Base-by-base conservation (phyloP, 2,329 filamentous ascomycete species). In the Penicillium sp. region DNA sequence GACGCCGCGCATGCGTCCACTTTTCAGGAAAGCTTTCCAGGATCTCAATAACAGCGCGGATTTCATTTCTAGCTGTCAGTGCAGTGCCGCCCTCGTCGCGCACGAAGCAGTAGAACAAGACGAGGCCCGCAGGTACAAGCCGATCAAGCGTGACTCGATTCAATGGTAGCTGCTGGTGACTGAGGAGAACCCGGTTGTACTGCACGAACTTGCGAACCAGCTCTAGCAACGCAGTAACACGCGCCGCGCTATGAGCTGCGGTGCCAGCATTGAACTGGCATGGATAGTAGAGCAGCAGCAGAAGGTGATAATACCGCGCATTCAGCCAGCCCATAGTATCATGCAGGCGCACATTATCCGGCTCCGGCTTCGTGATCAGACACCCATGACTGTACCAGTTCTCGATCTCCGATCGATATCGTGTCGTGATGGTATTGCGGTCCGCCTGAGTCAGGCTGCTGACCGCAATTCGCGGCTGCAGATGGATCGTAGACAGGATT, bases 261-360 rank as follows among this genome's bases (percentile, higher is more conserved):
- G 35, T 35, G 17, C 49, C 26, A 7, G 49, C 23, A n/a, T 51
- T 51, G 5, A 51, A 51, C 49, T 51, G 49, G 49, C 49, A 51
- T 13, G 58, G 58, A 11, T 60, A 60, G 11, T 60, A 49, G 5
- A 60, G 52, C 26, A 60, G 8, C 29, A 60, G 45, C 41, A 60
- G 29, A 2, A 60, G 44, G 26, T 60, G 58, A 30, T 60, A 60
- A 17, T 60, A 60, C n/a, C 58, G 51, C 29, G 58, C 58, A 48
- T 60, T 60, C 17, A 60, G 30, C 58, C 58, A 60, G 3, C 50
- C 58, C 58, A 60, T 60, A 4, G 58, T 60, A 17, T 60, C 58
- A 23, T 60, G 58, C 6, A 60, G 41, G 30, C 58, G 44, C 3
- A 60, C 58, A 31, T 60, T 60, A 29, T 54, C 50, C 5, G 44